Base-by-base conservation (phyloP, 768 basidiomycete species). In the Leucocoprinus leucothites region DNA sequence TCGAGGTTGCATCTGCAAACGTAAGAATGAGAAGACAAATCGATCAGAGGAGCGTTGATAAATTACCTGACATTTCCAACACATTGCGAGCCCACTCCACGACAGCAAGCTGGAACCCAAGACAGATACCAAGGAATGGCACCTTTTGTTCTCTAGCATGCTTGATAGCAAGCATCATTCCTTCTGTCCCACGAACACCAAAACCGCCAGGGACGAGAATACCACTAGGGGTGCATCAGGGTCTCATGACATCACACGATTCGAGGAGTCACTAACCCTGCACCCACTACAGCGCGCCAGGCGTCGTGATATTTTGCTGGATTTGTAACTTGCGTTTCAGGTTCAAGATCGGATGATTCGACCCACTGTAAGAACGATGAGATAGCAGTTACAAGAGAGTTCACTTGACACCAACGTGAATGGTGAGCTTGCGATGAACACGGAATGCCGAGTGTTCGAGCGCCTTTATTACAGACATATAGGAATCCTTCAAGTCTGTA, bases 131-230 rank as follows among this genome's bases (percentile, higher is more conserved):
- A 36, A 98, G 72, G 81, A 94, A 99, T 0, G 96, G 97, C 6
- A 94, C 74, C 57, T 93, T 92, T 66, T 96, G 90, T 72, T 98
- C 94, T 53, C 96, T 81, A 0, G 96, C 94, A 80, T 95, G 95
- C 70, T 93, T 95, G 69, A 94, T 93, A n/a, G 96, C 96, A 48
- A 94, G 80, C 66, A 98, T 87, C 96, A 99, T 98, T 38, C 96
- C 96, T 71, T 97, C 95, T 0, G 89, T 94, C 19, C 96, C 96
- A 36, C 96, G 90, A 9, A 78, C 73, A 18, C 96, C 96, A 67
- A 99, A 99, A 9, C 96, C 96, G 48, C 96, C 97, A 1, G 96
- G 96, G 13, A 99, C 93, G 52, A 98, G 91, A 64, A 99, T 94
- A 57, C 96, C 97, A 53, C 93, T 94, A 35, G 13, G 38, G 16